A percentile compares a stretch with the other conserved stretches of the same genome.
Conservation (phyloP, 306 rosid genomes). For the Arachis stenosperma region DNA sequence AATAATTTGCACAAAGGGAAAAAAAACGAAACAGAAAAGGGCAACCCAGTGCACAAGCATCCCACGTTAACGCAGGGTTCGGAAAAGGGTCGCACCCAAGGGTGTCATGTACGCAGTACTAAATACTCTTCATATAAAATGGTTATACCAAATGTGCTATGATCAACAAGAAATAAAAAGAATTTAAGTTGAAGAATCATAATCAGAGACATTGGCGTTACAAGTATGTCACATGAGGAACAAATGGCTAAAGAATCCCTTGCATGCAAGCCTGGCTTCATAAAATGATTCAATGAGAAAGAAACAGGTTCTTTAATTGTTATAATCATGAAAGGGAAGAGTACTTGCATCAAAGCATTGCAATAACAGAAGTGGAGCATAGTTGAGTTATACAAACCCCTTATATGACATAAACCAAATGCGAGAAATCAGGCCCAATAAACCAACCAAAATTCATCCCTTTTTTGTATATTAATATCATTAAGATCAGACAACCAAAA, state of each 20-base stretch:
- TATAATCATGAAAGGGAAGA: conserved; percentile 9
- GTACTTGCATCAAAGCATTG: neutral
- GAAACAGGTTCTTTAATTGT: conserved; percentile 2
- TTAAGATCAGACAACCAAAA: neutral
- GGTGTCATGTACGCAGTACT: too few relatives aligned
- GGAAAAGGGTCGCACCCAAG: too few relatives aligned
- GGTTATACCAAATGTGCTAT: neutral
- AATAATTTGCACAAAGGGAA: neutral
- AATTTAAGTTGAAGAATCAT: neutral
- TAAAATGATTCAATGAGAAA: conserved; percentile 9
- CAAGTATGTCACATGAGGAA: conserved; percentile 4
- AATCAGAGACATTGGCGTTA: neutral
- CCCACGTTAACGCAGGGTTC: too few relatives aligned
- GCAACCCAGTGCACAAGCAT: too few relatives aligned
- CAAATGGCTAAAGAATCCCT: conserved; percentile 17
- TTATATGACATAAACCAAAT: conserved; percentile 4
- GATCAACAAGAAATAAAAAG: conserved; percentile 18
- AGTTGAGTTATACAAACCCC: conserved; percentile 19
- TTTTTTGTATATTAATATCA: too few relatives aligned
- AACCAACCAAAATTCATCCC: too few relatives aligned
- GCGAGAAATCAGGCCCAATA: too few relatives aligned
- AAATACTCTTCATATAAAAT: too few relatives aligned
- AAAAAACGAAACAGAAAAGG: too few relatives aligned
- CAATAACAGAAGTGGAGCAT: neutral
- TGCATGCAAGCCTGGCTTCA: conserved; percentile 10